phyloP scores from a whole-genome alignment of 441 rosid genomes.

The California macrophylla region DNA sequence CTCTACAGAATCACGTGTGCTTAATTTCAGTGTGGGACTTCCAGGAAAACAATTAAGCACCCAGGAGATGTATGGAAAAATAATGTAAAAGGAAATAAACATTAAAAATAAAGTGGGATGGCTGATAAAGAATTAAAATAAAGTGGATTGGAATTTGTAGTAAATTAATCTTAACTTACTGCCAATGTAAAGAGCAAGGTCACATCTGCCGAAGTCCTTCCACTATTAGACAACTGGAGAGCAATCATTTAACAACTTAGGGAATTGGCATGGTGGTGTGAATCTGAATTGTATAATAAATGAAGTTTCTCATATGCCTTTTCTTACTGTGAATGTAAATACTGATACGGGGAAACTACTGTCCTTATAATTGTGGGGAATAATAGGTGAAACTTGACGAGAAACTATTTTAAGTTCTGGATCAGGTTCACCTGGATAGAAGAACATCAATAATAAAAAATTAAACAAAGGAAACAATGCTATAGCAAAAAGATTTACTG shows the following conservation, averaged over 20 bases:
- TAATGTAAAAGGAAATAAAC: background rate
- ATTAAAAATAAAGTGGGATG: no score
- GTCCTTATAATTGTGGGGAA: conserved; percentile 33
- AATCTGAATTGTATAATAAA: background rate
- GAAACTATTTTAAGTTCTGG: conserved; percentile 26
- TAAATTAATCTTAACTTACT: conserved; percentile 16
- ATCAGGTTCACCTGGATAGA: conserved; percentile 30
- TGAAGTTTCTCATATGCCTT: conserved; percentile 1
- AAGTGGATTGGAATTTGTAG: background rate
- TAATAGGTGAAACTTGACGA: conserved; percentile 30
- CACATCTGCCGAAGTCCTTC: conserved; percentile 27
- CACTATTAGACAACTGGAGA: conserved; percentile 26
- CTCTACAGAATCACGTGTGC: background rate
- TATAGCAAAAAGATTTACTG: background rate
- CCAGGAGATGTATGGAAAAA: background rate
- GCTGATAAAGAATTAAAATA: no score
- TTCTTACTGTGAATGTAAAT: conserved; percentile 32
- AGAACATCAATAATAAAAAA: background rate
- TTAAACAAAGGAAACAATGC: background rate
- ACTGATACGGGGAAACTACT: conserved; percentile 35
- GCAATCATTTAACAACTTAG: conserved; percentile 16
- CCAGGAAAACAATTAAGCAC: background rate
- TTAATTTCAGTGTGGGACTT: background rate
- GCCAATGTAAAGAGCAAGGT: conserved; percentile 35
- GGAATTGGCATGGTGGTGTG: background rate